These are phyloP conservation scores for Phytophthora melonis DNA, from an alignment of 352 stramenopile species.

Conservation along the genomic window DNA sequence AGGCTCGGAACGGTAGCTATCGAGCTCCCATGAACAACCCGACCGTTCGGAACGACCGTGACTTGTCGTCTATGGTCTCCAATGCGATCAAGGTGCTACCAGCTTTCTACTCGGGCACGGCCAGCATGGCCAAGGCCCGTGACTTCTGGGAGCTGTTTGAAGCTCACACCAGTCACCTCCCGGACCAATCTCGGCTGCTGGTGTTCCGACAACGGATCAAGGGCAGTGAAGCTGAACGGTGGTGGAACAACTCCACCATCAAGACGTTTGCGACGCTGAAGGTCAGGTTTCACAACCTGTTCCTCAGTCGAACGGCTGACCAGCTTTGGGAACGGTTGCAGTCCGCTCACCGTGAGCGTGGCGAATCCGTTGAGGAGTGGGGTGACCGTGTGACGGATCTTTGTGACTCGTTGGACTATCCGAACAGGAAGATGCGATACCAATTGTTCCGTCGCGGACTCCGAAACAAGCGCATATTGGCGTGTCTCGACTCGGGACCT, in stretches of 20 bases:
- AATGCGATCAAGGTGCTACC: background rate
- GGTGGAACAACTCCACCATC: background rate
- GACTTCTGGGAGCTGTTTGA: background rate
- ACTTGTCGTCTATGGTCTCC: background rate
- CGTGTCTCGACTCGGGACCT: background rate
- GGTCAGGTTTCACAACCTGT: background rate
- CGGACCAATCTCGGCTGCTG: background rate
- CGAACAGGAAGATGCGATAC: background rate
- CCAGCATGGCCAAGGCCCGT: background rate
- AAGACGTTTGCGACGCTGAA: background rate
- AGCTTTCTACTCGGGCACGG: background rate
- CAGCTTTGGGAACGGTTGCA: background rate
- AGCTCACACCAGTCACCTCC: background rate
- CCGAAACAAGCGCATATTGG: conserved; percentile 2
- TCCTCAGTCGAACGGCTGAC: background rate
- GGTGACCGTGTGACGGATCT: conserved; percentile 1
- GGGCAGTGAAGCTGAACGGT: background rate
- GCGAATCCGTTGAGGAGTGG: background rate
- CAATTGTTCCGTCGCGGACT: background rate
- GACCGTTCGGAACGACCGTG: background rate
- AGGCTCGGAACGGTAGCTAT: background rate
- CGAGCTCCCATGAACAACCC: background rate
- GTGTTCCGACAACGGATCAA: background rate
- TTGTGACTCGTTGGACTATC: conserved; percentile 10
- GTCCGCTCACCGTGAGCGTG: background rate